phyloP scores from a whole-genome alignment of 805 yeast species.

The Candida pseudofarinosa region DNA sequence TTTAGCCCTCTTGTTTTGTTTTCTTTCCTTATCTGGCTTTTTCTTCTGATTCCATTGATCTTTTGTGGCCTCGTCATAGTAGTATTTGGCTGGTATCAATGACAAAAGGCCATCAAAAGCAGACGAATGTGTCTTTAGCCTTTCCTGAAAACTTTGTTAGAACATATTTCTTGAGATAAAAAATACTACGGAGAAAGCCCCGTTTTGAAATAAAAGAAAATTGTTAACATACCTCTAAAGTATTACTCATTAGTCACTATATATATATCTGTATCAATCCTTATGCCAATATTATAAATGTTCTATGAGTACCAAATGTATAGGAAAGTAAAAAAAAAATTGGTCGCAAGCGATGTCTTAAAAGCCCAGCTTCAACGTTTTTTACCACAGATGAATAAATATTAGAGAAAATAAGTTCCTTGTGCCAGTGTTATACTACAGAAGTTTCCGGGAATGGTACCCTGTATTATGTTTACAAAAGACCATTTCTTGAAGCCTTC shows the following conservation, averaged over 20 bases:
- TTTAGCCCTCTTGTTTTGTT: slow-evolving; percentile 61
- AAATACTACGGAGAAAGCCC: neutral
- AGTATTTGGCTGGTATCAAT: slow-evolving; percentile 89
- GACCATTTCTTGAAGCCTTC: neutral
- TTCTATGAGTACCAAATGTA: no score
- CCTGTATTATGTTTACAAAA: no score
- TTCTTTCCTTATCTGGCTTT: slow-evolving; percentile 61
- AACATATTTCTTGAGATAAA: slow-evolving; percentile 5
- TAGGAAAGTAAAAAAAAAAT: no score
- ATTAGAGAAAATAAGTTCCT: no score
- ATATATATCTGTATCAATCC: neutral
- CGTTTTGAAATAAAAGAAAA: neutral
- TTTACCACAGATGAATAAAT: no score
- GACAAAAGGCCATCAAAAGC: slow-evolving; percentile 89
- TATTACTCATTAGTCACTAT: slow-evolving; percentile 48
- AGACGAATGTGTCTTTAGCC: slow-evolving; percentile 70
- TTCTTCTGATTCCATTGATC: slow-evolving; percentile 90
- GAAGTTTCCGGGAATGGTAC: no score
- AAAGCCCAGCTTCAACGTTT: no score
- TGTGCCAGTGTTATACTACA: no score
- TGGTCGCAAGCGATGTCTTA: neutral
- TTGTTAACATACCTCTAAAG: slow-evolving; percentile 50
- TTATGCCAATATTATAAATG: no score
- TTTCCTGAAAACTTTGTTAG: slow-evolving; percentile 47
- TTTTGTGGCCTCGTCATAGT: slow-evolving; percentile 85